Base-by-base conservation (phyloP, 2,329 filamentous ascomycete genomes). In the Pseudogymnoascus sp. region DNA sequence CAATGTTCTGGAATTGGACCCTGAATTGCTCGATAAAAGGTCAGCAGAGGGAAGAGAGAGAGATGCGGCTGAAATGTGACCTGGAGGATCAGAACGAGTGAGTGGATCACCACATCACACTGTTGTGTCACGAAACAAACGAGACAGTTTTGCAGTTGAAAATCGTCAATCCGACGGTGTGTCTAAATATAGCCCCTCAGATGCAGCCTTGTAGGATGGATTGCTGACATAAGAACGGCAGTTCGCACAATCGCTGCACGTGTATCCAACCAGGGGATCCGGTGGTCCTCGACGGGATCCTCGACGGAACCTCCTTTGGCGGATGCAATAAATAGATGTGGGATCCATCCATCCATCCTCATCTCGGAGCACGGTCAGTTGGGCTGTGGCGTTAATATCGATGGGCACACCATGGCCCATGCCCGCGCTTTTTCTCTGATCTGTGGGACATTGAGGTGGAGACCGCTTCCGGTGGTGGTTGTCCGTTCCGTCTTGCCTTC, bases 301-400 rank as follows among this genome's bases (percentile, higher is more conserved):
- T 21, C n/a, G 41, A 9, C 8, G n/a, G 23, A 10, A 39, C 18
- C 18, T 37, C 35, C 15, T 35, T 38, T 38, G 3, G 23, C 13
- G 4, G 45, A 52, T 52, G 45, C 45, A 15, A 52, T 52, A 52
- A 52, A 52, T 52, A 52, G 45, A 52, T 30, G 23, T 30, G 45
- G 45, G 45, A 52, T 52, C 45, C 45, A 52, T 52, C 26, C 45
- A 52, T 52, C 45, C 45, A 52, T 52, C 26, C 45, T 52, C 45
- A 52, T 52, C 45, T 52, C 45, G 41, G 41, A 52, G 45, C 26
- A 52, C 26, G 9, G 45, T 52, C 26, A 52, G 45, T 52, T 52
- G 45, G 26, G 45, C 45, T 52, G 45, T 52, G 45, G 45, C 26
- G 45, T 52, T 52, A 52, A 52, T 52, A 52, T 52, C 45, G 45